These are phyloP conservation scores for Verticillium klebahnii DNA, from an alignment of 2,329 filamentous ascomycete genomes.

Conservation along the genomic window DNA sequence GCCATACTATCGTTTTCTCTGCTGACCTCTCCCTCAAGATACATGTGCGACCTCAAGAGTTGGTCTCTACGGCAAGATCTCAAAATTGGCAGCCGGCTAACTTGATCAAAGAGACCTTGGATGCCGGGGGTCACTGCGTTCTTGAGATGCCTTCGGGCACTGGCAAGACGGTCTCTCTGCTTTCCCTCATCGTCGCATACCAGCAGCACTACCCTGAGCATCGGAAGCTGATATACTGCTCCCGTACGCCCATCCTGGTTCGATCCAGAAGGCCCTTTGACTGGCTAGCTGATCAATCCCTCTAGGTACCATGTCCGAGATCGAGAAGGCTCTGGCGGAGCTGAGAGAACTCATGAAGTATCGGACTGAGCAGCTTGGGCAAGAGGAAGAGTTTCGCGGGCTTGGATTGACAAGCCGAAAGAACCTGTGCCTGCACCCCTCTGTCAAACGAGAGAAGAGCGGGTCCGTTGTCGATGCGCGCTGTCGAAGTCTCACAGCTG, in stretches of 20 bases:
- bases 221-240: conserved; percentile 97
- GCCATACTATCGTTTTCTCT: background rate
- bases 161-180: conserved; percentile 91
- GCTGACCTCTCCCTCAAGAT: conserved; percentile 27
- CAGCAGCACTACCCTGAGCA: conserved; percentile 92
- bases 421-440: conserved; percentile 93
- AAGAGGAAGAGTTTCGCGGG: conserved; percentile 88
- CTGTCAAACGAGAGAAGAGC: conserved; percentile 94
- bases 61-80: conserved; percentile 8
- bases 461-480: conserved; percentile 91
- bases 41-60: conserved; percentile 57
- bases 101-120: conserved; percentile 61
- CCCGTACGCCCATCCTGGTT: conserved; percentile 49
- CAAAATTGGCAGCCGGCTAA: background rate
- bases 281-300: background rate
- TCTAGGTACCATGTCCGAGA: conserved; percentile 91
- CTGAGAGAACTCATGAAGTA: conserved; percentile 94
- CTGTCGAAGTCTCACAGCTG: conserved; percentile 90
- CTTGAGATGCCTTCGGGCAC: conserved; percentile 99
- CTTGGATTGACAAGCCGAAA: conserved; percentile 93
- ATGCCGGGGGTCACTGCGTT: conserved; percentile 91
- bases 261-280: background rate
- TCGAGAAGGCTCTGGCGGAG: conserved; percentile 93
- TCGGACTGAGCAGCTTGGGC: conserved; percentile 80
- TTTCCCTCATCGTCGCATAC: conserved; percentile 94